A percentile compares a stretch with the other conserved stretches of the same genome.
Evolutionary conservation across 2,329 filamentous ascomycete genomes (phyloP).

Genomic region (Metarhizium guizhouense): DNA sequence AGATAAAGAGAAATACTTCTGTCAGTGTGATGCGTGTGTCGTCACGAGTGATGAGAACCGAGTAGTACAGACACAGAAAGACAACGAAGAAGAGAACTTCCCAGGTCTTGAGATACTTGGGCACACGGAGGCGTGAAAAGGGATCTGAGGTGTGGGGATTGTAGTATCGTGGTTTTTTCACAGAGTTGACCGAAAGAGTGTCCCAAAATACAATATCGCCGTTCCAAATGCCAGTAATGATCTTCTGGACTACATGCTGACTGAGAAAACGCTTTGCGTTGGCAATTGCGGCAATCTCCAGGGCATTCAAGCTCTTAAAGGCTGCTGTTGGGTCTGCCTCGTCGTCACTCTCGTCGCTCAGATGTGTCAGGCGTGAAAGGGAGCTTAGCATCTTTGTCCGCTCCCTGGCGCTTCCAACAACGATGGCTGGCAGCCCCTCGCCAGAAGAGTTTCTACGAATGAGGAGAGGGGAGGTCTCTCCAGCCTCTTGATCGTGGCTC

Average conservation of each 20-base stretch:
- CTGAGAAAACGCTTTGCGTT: constrained; percentile 78
- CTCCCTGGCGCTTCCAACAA: constrained; percentile 31
- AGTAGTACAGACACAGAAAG: constrained; percentile 75
- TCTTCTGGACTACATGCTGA: constrained; percentile 71
- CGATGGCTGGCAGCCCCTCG: constrained; percentile 12
- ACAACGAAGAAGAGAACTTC: constrained; percentile 73
- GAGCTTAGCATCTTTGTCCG: constrained; percentile 43
- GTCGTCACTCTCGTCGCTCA: constrained; percentile 27
- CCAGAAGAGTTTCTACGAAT: constrained; percentile 19
- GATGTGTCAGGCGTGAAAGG: constrained; percentile 43
- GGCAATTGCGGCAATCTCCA: constrained; percentile 77
- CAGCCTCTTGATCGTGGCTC: constrained; percentile 29
- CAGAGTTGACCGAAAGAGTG: constrained; percentile 59
- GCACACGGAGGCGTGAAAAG: constrained; percentile 68
- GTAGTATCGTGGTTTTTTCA: constrained; percentile 70
- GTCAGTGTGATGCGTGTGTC: constrained; percentile 54
- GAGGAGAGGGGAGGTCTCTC: constrained; percentile 40
- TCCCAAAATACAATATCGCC: constrained; percentile 87
- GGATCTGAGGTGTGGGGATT: constrained; percentile 58
- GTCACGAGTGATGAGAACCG: constrained; percentile 70
- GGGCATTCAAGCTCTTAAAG: constrained; percentile 72
- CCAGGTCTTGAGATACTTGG: constrained; percentile 76
- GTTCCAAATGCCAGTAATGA: constrained; percentile 77
- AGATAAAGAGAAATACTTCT: constrained; percentile 71
- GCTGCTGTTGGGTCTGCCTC: constrained; percentile 57